phyloP scores from a whole-genome alignment of 2,329 filamentous ascomycete species.

The Plectosphaerella plurivora region DNA sequence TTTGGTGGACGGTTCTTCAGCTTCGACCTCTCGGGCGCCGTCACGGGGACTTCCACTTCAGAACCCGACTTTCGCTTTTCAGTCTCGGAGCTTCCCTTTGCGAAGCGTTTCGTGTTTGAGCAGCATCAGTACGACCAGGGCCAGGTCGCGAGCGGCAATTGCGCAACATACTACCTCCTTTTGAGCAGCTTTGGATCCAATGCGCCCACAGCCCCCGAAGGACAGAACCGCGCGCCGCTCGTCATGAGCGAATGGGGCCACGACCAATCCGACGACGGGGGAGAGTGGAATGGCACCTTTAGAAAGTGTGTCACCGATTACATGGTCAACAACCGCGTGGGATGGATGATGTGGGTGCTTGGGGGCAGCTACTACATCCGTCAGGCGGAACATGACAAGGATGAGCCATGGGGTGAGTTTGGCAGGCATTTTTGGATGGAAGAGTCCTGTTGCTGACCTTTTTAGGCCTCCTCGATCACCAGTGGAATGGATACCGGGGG shows the following conservation, averaged over 20 bases:
- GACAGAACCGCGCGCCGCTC: background rate
- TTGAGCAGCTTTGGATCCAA: background rate
- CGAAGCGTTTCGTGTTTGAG: slow-evolving; percentile 36
- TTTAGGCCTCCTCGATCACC: slow-evolving; percentile 1
- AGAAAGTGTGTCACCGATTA: slow-evolving; percentile 35
- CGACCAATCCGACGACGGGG: slow-evolving; percentile 4
- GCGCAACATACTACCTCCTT: background rate
- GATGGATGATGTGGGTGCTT: slow-evolving; percentile 47
- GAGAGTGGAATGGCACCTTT: slow-evolving; percentile 27
- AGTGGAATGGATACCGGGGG: slow-evolving; percentile 4
- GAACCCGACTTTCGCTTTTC: slow-evolving; percentile 10
- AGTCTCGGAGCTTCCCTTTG: slow-evolving; percentile 31
- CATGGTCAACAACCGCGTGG: slow-evolving; percentile 19
- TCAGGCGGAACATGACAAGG: slow-evolving; percentile 35
- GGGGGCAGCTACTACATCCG: slow-evolving; percentile 45
- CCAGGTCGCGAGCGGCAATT: background rate
- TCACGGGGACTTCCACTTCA: slow-evolving; percentile 16
- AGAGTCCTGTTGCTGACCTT: background rate
- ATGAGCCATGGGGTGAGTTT: slow-evolving; percentile 39
- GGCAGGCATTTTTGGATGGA: slow-evolving; percentile 24
- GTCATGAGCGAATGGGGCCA: slow-evolving; percentile 9
- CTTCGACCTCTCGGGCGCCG: slow-evolving; percentile 19
- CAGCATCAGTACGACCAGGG: slow-evolving; percentile 31
- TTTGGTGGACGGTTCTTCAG: slow-evolving; percentile 27
- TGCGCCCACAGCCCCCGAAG: background rate